A percentile compares a stretch with the other conserved stretches of the same genome.
Conservation (phyloP, 768 basidiomycete species). For the Podaxis sp. region DNA sequence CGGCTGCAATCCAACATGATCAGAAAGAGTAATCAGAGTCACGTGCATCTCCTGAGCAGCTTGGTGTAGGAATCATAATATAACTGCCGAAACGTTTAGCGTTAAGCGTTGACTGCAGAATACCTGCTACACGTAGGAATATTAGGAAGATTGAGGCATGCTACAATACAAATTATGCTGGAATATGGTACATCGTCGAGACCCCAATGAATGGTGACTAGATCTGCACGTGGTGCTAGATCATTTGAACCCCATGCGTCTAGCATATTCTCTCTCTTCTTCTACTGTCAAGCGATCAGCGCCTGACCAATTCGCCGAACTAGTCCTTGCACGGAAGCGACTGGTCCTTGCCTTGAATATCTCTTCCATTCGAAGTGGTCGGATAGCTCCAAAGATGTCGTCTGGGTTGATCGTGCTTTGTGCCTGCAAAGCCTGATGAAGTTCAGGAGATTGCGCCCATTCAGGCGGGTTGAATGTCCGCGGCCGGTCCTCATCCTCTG, state of each 20-base stretch:
- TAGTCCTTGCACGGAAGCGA: slow-evolving; percentile 85
- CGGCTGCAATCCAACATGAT: slow-evolving; percentile 8
- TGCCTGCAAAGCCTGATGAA: slow-evolving; percentile 71
- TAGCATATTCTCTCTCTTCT: slow-evolving; percentile 86
- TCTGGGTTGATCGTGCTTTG: slow-evolving; percentile 90
- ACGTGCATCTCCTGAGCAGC: slow-evolving; percentile 5
- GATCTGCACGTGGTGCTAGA: neutral
- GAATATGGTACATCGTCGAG: neutral
- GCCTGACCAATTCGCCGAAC: slow-evolving; percentile 96
- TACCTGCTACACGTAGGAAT: neutral
- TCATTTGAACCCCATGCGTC: slow-evolving; percentile 82
- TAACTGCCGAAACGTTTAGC: no score
- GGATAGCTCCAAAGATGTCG: slow-evolving; percentile 88
- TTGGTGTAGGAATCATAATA: no score
- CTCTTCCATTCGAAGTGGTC: slow-evolving; percentile 88
- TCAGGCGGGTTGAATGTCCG: slow-evolving; percentile 72
- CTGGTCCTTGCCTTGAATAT: slow-evolving; percentile 79
- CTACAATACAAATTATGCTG: neutral
- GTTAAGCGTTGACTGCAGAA: no score
- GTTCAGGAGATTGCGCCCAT: slow-evolving; percentile 92
- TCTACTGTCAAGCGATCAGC: slow-evolving; percentile 80
- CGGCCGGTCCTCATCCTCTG: slow-evolving; percentile 83
- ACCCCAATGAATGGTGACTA: neutral
- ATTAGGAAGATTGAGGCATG: neutral
- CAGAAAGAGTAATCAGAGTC: slow-evolving; percentile 15